Evolutionary conservation across 768 basidiomycete species (phyloP).

Genomic region (Dendrothele bispora): DNA sequence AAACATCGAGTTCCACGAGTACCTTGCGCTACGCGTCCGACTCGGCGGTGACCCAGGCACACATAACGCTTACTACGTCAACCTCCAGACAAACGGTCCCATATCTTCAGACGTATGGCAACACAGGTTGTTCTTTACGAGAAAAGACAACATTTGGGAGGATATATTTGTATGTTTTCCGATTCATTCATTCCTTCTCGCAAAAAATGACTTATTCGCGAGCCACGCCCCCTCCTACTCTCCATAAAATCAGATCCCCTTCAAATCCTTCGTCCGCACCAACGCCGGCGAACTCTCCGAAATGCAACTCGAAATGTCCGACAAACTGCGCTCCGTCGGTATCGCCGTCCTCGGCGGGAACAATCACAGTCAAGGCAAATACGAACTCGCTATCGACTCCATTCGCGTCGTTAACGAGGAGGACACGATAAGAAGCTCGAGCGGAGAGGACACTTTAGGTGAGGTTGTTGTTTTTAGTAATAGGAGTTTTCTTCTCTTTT

Average conservation of each 20-base stretch:
- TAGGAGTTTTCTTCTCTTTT: constrained; percentile 22
- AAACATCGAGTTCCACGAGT: constrained; percentile 80
- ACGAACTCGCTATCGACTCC: constrained; percentile 81
- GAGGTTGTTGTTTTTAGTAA: constrained; percentile 14
- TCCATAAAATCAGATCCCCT: constrained; percentile 63
- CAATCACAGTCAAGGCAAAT: constrained; percentile 68
- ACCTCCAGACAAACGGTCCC: constrained; percentile 86
- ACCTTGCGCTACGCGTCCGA: constrained; percentile 77
- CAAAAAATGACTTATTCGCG: too few species aligned
- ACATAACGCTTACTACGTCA: constrained; percentile 87
- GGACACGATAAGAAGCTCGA: constrained; percentile 37
- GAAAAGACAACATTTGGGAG: constrained; percentile 71
- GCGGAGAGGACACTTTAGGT: too few species aligned
- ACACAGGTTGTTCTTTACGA: constrained; percentile 81
- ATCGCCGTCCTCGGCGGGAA: constrained; percentile 88
- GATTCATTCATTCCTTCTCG: constrained; percentile 9
- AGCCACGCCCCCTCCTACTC: constrained; percentile 11
- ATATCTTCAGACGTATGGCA: constrained; percentile 91
- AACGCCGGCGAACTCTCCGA: constrained; percentile 71
- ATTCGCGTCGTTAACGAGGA: constrained; percentile 82
- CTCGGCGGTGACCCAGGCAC: constrained; percentile 75
- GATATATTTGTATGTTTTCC: constrained; percentile 67
- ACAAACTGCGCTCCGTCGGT: constrained; percentile 77
- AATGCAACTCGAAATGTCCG: constrained; percentile 73
- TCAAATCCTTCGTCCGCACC: constrained; percentile 72